Conservation (phyloP, 331 rosid genomes). For the Pyrus hybrid region DNA sequence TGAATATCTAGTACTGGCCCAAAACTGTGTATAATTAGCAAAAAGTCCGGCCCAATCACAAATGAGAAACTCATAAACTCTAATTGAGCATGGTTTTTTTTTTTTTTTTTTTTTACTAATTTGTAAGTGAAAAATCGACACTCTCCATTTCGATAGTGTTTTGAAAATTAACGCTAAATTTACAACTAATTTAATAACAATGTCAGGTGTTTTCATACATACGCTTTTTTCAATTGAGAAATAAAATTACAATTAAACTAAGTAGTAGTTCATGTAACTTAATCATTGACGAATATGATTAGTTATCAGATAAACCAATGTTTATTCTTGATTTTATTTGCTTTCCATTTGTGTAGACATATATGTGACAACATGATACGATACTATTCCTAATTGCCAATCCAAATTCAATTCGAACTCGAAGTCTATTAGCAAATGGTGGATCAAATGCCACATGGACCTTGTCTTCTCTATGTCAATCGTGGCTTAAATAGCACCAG, state of each 20-base stretch:
- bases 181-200: too few species aligned
- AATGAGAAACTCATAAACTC: neutral
- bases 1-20: too few species aligned
- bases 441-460: neutral
- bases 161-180: too few species aligned
- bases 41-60: neutral
- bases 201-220: too few species aligned
- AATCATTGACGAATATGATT: neutral
- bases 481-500: slow-evolving; percentile 1
- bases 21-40: neutral
- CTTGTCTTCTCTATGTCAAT: slow-evolving; percentile 1
- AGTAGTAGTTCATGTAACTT: too few species aligned
- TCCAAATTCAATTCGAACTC: slow-evolving; percentile 3
- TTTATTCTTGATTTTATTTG: too few species aligned
- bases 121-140: too few species aligned
- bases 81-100: neutral
- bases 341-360: neutral
- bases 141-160: neutral
- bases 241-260: too few species aligned
- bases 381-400: too few species aligned
- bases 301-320: neutral
- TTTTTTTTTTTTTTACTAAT: too few species aligned
- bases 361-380: neutral
- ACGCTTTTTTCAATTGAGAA: too few species aligned
- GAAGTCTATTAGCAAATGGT: neutral